These are phyloP conservation scores for Polytrichum formosum DNA, from an alignment of 225 moss, liverwort and hornwort genomes.

Conservation along the genomic window DNA sequence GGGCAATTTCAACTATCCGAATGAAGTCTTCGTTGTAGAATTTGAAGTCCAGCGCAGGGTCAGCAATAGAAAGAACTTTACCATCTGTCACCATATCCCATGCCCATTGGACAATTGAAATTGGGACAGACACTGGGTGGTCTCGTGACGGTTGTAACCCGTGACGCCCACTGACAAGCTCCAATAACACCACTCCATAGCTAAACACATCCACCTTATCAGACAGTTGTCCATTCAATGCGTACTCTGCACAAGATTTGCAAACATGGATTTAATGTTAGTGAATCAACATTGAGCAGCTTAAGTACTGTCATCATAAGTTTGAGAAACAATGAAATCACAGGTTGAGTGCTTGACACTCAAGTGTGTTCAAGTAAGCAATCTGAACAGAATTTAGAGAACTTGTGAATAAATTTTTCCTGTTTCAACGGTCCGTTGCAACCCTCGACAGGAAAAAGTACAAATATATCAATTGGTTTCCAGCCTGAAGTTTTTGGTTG, in stretches of 20 bases:
- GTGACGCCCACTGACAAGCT: conserved; percentile 25
- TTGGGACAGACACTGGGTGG: conserved; percentile 2
- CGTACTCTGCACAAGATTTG: conserved; percentile 13
- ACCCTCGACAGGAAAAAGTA: too few species aligned
- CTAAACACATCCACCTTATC: conserved; percentile 33
- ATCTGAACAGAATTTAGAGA: too few species aligned
- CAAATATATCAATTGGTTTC: background rate
- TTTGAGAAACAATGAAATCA: background rate
- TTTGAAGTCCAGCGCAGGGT: conserved; percentile 11
- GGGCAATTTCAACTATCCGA: conserved; percentile 16
- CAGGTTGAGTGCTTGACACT: too few species aligned
- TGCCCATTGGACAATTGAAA: conserved; percentile 30
- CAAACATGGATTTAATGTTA: background rate
- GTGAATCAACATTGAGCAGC: background rate
- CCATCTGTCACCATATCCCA: conserved; percentile 25
- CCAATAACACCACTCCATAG: conserved; percentile 42
- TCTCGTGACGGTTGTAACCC: conserved; percentile 23
- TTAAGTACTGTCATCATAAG: background rate
- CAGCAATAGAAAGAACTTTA: conserved; percentile 9
- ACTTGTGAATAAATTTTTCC: too few species aligned
- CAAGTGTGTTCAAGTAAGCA: too few species aligned
- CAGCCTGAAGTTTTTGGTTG: background rate
- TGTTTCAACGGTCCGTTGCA: too few species aligned
- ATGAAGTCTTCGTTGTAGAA: conserved; percentile 29
- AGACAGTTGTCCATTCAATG: conserved; percentile 34